These are phyloP conservation scores for Tetramitus jugosus DNA, from an alignment of 208 protist species.

Conservation along the genomic window DNA sequence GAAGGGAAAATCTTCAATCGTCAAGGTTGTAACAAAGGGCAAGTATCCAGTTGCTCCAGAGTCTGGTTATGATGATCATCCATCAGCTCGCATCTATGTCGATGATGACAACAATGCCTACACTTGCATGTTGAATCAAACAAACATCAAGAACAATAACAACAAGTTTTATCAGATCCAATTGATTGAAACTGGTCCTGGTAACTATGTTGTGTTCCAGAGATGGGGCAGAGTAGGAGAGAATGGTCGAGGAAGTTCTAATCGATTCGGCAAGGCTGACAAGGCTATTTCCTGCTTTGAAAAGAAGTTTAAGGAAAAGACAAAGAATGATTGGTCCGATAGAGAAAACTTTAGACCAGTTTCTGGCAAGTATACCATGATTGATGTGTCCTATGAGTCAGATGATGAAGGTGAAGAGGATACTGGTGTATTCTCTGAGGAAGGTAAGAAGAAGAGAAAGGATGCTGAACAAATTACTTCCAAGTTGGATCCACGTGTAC, in stretches of 20 bases:
- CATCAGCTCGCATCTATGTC: not conserved
- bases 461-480: too few species aligned
- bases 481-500: not conserved
- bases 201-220: not conserved
- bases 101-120: not conserved
- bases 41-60: not conserved
- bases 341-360: not conserved
- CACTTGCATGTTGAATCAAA: not conserved
- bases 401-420: not conserved
- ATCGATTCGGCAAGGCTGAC: not conserved
- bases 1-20: not conserved
- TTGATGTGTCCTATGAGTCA: not conserved
- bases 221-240: not conserved
- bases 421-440: not conserved
- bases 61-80: not conserved
- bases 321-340: not conserved
- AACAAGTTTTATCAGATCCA: constrained; percentile 15
- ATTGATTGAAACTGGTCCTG: not conserved
- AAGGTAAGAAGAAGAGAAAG: not conserved
- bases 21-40: not conserved
- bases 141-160: not conserved
- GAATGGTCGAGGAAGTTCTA: not conserved
- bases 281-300: not conserved
- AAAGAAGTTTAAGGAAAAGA: constrained; percentile 20
- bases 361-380: not conserved